phyloP scores from a whole-genome alignment of 768 basidiomycete species.

The Scleroderma citrinum region DNA sequence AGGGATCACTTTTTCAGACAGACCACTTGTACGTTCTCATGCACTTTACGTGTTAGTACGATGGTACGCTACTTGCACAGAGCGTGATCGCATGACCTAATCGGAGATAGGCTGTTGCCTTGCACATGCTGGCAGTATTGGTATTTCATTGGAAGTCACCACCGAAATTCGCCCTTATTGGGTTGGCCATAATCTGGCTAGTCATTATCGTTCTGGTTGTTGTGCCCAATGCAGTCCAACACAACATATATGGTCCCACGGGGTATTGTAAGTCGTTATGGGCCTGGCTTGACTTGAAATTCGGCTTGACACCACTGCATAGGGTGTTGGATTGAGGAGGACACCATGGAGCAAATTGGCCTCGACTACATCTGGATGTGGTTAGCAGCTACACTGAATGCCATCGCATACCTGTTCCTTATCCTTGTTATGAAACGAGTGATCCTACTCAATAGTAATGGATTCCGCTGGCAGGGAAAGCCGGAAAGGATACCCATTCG shows the following conservation, averaged over 20 bases:
- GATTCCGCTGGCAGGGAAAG: conserved; percentile 13
- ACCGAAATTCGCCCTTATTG: conserved; percentile 25
- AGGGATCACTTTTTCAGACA: conserved; percentile 6
- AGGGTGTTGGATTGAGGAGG: conserved; percentile 49
- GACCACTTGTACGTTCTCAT: conserved; percentile 1
- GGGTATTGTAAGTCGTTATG: conserved; percentile 31
- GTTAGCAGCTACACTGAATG: conserved; percentile 37
- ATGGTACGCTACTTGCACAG: conserved; percentile 7
- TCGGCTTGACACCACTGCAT: neutral
- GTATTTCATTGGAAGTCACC: conserved; percentile 30
- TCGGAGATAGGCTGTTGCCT: conserved; percentile 29
- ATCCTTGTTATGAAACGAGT: conserved; percentile 37
- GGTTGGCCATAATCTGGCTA: conserved; percentile 34
- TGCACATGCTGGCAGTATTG: conserved; percentile 36
- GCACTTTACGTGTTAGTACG: conserved; percentile 10
- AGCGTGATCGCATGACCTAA: neutral
- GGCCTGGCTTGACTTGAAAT: neutral
- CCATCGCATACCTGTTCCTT: conserved; percentile 40
- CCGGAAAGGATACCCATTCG: conserved; percentile 8
- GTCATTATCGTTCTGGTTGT: conserved; percentile 35
- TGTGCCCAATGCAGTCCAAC: conserved; percentile 29
- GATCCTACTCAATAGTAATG: conserved; percentile 28
- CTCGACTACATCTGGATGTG: conserved; percentile 53
- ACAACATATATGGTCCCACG: conserved; percentile 37
- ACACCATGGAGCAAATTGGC: conserved; percentile 35